Conservation (phyloP, 768 basidiomycete species). For the Termitomyces sp. region DNA sequence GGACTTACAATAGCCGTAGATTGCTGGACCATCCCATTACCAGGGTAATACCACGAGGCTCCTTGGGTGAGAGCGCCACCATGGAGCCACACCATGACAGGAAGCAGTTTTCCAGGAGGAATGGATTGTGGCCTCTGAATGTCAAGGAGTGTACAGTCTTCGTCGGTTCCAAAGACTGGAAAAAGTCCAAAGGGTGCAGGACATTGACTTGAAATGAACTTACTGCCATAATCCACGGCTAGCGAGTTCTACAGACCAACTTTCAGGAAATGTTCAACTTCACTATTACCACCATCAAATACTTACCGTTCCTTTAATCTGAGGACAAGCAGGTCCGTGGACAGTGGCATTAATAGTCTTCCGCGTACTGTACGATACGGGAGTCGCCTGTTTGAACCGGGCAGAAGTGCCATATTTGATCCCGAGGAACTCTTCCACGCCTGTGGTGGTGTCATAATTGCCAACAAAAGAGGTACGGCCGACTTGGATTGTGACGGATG, state of each 20-base stretch:
- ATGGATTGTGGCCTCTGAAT: slow-evolving; percentile 13
- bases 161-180: slow-evolving; percentile 14
- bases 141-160: slow-evolving; percentile 15
- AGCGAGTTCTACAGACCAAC: slow-evolving; percentile 11
- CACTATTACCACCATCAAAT: not conserved
- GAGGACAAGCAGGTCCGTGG: slow-evolving; percentile 12
- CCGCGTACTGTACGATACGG: slow-evolving; percentile 5
- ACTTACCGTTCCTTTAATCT: slow-evolving; percentile 15
- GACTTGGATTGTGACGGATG: slow-evolving; percentile 10
- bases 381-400: slow-evolving; percentile 12
- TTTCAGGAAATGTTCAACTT: not conserved
- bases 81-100: slow-evolving; percentile 17
- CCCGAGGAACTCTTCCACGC: slow-evolving; percentile 16
- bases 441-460: slow-evolving; percentile 11
- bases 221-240: slow-evolving; percentile 15
- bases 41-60: slow-evolving; percentile 15
- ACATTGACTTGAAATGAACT: not conserved
- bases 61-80: slow-evolving; percentile 17
- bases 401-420: slow-evolving; percentile 13
- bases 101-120: slow-evolving; percentile 7
- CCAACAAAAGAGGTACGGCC: slow-evolving; percentile 9
- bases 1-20: slow-evolving; percentile 11
- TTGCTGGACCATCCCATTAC: slow-evolving; percentile 13
- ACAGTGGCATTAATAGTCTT: slow-evolving; percentile 7
- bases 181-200: not conserved